Evolutionary conservation across 2,329 filamentous ascomycete genomes (phyloP).

Genomic region (Emmonsiellopsis sp.): DNA sequence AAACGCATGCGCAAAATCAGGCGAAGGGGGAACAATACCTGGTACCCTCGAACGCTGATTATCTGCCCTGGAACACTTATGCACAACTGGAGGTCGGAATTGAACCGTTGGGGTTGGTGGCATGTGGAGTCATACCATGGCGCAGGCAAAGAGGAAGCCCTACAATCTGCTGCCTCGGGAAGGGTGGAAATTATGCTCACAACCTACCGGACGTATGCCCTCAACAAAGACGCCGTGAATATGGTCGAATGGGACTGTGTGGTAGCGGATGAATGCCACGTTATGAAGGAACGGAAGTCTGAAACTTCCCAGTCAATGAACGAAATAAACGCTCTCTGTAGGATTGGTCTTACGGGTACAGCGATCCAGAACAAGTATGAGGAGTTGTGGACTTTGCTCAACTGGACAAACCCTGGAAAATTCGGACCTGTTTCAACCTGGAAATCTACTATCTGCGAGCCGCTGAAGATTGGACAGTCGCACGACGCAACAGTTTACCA

Average conservation of each 20-base stretch:
- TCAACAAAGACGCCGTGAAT: constrained; percentile 69
- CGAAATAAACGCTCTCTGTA: constrained; percentile 79
- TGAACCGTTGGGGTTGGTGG: constrained; percentile 94
- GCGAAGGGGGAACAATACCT: constrained; percentile 46
- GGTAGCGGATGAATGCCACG: constrained; percentile 88
- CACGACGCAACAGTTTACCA: constrained; percentile 82
- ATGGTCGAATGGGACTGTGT: constrained; percentile 86
- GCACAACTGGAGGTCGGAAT: constrained; percentile 80
- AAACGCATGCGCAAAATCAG: constrained; percentile 85
- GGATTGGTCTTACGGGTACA: constrained; percentile 88
- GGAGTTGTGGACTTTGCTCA: constrained; percentile 89
- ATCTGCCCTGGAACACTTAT: constrained; percentile 84
- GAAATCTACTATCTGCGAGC: constrained; percentile 67
- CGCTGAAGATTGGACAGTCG: constrained; percentile 78
- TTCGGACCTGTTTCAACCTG: constrained; percentile 63
- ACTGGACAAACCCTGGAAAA: constrained; percentile 85
- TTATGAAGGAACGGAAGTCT: constrained; percentile 68
- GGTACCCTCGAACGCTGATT: constrained; percentile 79
- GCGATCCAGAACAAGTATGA: constrained; percentile 98
- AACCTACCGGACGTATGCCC: constrained; percentile 79
- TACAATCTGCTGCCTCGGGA: constrained; percentile 64
- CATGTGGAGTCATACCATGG: constrained; percentile 76
- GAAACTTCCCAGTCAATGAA: constrained; percentile 81
- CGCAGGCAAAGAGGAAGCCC: constrained; percentile 56
- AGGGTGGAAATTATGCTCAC: constrained; percentile 86